Base-by-base conservation (phyloP, 2,329 filamentous ascomycete species). In the Colletotrichum tofieldiae region DNA sequence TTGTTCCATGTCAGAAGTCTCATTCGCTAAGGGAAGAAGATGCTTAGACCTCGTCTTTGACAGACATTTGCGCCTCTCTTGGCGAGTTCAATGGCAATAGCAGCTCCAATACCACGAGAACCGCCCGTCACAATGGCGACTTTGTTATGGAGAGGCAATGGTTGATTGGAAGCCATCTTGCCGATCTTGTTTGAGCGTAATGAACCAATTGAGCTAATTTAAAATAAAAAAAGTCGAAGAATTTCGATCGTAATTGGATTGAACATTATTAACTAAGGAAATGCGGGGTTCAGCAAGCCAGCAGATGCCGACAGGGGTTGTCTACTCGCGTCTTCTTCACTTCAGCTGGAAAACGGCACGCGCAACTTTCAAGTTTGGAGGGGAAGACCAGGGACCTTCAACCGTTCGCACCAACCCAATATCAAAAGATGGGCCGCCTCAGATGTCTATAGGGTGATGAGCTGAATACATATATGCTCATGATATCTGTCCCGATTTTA, bases 31-130 rank as follows among this genome's bases (percentile, higher is more conserved):
- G 4, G 58, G 23, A 37, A 20, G 1, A 5, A 32, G 11, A 16
- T 2, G 52, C 20, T n/a, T 23, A 7, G 8, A 20, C 16, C 14
- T 26, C 12, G 54, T 18, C 35, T 58, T 41, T 87, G 88, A 49
- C 41, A 11, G 12, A 66, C 64, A 39, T 66, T 66, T 20, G 64
- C 64, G 67, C 89, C 89, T 64, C 87, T 85, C 65, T 83, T 81
- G 69, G 85, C 89, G 67, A 91, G 85, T 78, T 90, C 85, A 61
- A 86, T 80, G 67, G 88, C 89, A 81, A 90, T 90, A 67, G 85
- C 86, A 67, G 85, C 85, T 60, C 89, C 89, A 67, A 91, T 90
- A 73, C 89, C 89, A 79, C 89, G 86, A 78, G 88, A 83, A 82
- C 74, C 72, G 8, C 82, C 81, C 9, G 67, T 71, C 35, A 71